Evolutionary conservation across 192 early-diverging fungal genomes (phyloP).

Genomic region (Coemansia sp.): DNA sequence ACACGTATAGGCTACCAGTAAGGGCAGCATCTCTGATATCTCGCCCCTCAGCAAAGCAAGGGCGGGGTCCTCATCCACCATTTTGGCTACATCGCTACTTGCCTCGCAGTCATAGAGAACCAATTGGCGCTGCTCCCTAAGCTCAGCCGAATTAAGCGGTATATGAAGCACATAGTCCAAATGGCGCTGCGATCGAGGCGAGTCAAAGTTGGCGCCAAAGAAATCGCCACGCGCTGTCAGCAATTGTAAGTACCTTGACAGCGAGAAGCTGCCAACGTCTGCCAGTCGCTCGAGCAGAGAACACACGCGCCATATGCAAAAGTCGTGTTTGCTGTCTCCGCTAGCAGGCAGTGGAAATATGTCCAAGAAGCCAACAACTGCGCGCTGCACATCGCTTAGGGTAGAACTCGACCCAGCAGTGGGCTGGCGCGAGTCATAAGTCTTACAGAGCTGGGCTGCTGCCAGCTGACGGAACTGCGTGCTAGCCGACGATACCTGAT

Average conservation of each 20-base stretch:
- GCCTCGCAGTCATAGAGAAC: conserved; percentile 22
- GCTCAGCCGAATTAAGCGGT: neutral
- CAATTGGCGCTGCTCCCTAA: conserved; percentile 21
- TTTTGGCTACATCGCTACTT: neutral
- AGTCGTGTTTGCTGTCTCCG: neutral
- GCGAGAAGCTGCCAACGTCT: conserved; percentile 33
- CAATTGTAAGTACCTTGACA: conserved; percentile 36
- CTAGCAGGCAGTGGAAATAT: conserved; percentile 14
- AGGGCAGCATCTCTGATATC: conserved; percentile 11
- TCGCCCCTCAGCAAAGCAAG: conserved; percentile 22
- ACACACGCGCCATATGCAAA: conserved; percentile 12
- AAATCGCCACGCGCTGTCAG: conserved; percentile 46
- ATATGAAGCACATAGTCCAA: conserved; percentile 23
- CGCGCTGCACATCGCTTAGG: conserved; percentile 17
- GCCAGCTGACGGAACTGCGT: conserved; percentile 20
- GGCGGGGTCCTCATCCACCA: neutral
- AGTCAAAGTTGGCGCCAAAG: conserved; percentile 11
- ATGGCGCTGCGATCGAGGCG: conserved; percentile 31
- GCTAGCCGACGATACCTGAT: neutral
- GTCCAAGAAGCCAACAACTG: conserved; percentile 34
- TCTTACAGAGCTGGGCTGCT: conserved; percentile 16
- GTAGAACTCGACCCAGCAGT: neutral
- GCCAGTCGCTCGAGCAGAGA: conserved; percentile 34
- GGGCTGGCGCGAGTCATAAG: conserved; percentile 1
- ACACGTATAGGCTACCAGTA: conserved; percentile 23